These are phyloP conservation scores for Taphrina wiesneri DNA, from an alignment of 1,139 yeast species.

Conservation along the genomic window DNA sequence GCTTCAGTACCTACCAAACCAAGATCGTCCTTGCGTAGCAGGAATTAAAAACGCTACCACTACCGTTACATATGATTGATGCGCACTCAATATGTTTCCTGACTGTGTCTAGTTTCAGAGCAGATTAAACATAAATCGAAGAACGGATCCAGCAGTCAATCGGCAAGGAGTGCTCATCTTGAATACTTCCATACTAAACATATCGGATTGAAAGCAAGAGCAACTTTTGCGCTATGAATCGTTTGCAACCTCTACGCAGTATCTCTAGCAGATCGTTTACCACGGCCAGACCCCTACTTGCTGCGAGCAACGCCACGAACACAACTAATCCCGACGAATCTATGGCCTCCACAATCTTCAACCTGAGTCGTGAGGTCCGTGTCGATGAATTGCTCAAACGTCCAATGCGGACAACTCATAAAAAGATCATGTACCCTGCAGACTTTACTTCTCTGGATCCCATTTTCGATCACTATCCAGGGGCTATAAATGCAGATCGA, in stretches of 20 bases:
- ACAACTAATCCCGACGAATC: neutral
- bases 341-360: neutral
- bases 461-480: conserved; percentile 7
- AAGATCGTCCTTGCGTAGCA: no score
- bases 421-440: conserved; percentile 42
- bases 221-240: no score
- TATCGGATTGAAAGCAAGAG: no score
- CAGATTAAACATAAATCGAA: no score
- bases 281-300: neutral
- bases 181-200: no score
- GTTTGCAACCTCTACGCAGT: neutral
- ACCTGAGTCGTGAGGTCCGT: conserved; percentile 14
- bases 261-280: neutral
- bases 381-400: conserved; percentile 13
- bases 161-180: no score
- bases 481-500: neutral
- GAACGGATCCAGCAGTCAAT: no score
- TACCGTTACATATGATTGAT: no score
- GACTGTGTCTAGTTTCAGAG: no score
- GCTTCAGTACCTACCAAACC: no score
- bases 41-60: no score
- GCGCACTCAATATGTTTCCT: no score
- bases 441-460: conserved; percentile 45
- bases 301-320: neutral
- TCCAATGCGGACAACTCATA: conserved; percentile 38